These are phyloP conservation scores for Fagopyrum homotropicum DNA, from an alignment of 148 eudicot species.

Conservation along the genomic window DNA sequence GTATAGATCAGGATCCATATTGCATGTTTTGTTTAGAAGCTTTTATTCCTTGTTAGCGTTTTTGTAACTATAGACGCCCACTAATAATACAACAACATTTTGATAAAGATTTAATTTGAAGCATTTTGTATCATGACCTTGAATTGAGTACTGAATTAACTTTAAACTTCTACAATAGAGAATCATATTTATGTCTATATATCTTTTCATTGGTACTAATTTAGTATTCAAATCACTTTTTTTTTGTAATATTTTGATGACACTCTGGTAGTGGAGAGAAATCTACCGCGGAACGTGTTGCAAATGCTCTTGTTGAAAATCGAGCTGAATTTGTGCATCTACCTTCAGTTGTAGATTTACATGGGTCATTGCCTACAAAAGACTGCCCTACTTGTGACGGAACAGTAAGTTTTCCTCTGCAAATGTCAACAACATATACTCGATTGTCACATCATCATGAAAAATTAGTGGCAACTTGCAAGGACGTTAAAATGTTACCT, in stretches of 20 bases:
- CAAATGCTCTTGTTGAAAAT: constrained; percentile 72
- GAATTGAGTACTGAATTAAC: not conserved
- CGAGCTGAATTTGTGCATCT: constrained; percentile 82
- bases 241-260: constrained; percentile 8
- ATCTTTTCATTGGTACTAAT: not conserved
- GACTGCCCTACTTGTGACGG: constrained; percentile 87
- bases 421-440: not conserved
- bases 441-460: not conserved
- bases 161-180: not conserved
- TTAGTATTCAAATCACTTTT: constrained; percentile 14
- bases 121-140: not conserved
- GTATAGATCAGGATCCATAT: not conserved
- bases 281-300: constrained; percentile 67
- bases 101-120: not conserved
- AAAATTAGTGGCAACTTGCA: not conserved
- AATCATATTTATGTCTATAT: not conserved
- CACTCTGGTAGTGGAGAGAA: constrained; percentile 63
- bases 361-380: constrained; percentile 70
- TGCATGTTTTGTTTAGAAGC: not conserved
- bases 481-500: not conserved
- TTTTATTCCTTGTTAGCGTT: constrained; percentile 2
- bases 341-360: constrained; percentile 63
- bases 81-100: not conserved
- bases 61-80: not conserved
- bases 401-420: constrained; percentile 42